phyloP scores from a whole-genome alignment of 257 asterid genomes.

The Solanum bulbocastanum region DNA sequence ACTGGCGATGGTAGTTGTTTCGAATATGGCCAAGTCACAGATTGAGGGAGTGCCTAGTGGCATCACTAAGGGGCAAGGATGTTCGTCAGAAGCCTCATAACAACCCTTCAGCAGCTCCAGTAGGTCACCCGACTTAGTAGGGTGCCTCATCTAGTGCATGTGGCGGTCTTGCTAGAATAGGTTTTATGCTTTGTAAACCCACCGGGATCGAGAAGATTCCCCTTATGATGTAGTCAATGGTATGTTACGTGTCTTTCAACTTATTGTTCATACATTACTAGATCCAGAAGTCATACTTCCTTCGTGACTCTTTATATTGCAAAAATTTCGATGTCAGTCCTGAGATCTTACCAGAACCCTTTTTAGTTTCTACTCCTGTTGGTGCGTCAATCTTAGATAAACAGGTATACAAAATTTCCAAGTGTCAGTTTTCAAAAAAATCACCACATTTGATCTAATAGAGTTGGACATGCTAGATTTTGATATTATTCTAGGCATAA shows the following conservation, averaged over 20 bases:
- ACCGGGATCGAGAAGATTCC: background rate
- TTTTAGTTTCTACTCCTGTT: background rate
- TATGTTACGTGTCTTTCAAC: background rate
- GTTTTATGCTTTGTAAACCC: background rate
- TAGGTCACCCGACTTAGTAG: background rate
- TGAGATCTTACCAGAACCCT: background rate
- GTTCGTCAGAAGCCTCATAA: background rate
- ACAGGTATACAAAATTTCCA: background rate
- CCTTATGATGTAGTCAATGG: background rate
- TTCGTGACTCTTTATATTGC: background rate
- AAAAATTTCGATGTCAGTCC: background rate
- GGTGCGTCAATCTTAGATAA: background rate
- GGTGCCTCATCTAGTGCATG: background rate
- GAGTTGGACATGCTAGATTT: background rate
- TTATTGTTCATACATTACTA: background rate
- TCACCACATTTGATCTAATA: background rate
- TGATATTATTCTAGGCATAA: background rate
- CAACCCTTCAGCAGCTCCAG: background rate
- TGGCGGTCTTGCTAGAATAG: background rate
- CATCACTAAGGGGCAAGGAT: background rate
- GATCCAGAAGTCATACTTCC: background rate
- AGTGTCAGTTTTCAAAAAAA: too few species aligned
- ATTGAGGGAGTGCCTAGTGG: background rate
- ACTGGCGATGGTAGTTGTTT: background rate
- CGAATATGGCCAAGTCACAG: background rate